phyloP scores from a whole-genome alignment of 1,139 yeast species.

The Schwanniomyces etchellsii region DNA sequence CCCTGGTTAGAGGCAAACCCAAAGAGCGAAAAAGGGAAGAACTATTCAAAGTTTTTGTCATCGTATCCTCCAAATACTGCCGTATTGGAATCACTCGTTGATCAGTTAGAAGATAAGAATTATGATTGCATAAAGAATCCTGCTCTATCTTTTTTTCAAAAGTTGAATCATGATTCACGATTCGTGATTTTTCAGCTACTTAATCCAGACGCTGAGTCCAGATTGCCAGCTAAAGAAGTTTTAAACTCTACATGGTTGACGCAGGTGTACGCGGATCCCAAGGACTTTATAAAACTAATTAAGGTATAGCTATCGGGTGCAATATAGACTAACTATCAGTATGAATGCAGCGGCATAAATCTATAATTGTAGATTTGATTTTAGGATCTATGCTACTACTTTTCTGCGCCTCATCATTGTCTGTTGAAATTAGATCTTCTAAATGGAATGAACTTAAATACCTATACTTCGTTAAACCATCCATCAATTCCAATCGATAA shows the following conservation, averaged over 20 bases:
- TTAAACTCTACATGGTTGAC: slow-evolving; percentile 33
- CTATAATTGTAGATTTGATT: not conserved
- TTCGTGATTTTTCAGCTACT: slow-evolving; percentile 26
- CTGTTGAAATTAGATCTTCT: too few relatives aligned
- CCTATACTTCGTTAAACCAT: not conserved
- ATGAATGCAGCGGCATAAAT: not conserved
- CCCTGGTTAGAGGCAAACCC: slow-evolving; percentile 43
- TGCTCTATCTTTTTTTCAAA: slow-evolving; percentile 28
- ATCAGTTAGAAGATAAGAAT: slow-evolving; percentile 19
- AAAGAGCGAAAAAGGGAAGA: slow-evolving; percentile 15
- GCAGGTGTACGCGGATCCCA: slow-evolving; percentile 41
- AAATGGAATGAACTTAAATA: not conserved
- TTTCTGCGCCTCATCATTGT: too few relatives aligned
- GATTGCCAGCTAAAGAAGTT: slow-evolving; percentile 21
- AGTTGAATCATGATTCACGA: slow-evolving; percentile 36
- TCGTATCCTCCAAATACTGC: slow-evolving; percentile 17
- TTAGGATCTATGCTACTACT: too few relatives aligned
- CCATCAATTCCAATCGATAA: not conserved
- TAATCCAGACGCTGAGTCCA: slow-evolving; percentile 22
- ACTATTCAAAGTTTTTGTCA: slow-evolving; percentile 17
- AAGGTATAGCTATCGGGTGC: not conserved
- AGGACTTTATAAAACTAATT: slow-evolving; percentile 22
- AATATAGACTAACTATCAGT: not conserved
- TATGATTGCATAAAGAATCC: slow-evolving; percentile 19
- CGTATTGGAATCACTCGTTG: slow-evolving; percentile 12